These are phyloP conservation scores for Aspergillus quadrilineatus DNA, from an alignment of 2,329 filamentous ascomycete species.

Conservation along the genomic window DNA sequence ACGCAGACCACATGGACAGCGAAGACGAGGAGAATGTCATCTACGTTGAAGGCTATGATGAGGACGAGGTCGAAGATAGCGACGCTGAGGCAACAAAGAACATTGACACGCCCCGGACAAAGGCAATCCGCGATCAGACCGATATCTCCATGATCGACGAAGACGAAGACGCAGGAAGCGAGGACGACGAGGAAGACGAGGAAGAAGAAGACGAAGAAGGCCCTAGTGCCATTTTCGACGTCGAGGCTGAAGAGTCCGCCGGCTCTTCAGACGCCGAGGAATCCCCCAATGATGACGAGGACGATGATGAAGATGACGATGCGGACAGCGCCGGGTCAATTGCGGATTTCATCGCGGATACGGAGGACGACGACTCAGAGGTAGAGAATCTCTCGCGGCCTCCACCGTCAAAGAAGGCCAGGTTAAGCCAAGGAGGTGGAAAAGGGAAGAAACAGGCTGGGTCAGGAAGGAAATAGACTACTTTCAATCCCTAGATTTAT, in stretches of 20 bases:
- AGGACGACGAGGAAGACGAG: constrained; percentile 61
- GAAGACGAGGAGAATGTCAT: constrained; percentile 72
- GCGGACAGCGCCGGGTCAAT: constrained; percentile 57
- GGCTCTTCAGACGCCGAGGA: constrained; percentile 47
- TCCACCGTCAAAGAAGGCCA: constrained; percentile 39
- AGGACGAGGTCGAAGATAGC: constrained; percentile 48
- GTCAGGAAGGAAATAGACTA: constrained; percentile 32
- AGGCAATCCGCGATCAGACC: constrained; percentile 37
- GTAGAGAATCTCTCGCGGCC: constrained; percentile 27
- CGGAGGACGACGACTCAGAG: constrained; percentile 39
- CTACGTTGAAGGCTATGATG: constrained; percentile 80
- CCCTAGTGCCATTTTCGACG: constrained; percentile 43
- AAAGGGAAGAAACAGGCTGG: constrained; percentile 34
- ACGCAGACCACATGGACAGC: constrained; percentile 39
- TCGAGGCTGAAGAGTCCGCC: constrained; percentile 45
- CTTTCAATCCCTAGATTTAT: constrained; percentile 21
- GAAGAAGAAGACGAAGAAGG: constrained; percentile 40
- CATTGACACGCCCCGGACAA: constrained; percentile 32
- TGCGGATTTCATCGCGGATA: constrained; percentile 49
- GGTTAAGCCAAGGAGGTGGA: constrained; percentile 24
- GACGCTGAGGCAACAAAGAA: constrained; percentile 30
- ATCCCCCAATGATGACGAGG: constrained; percentile 59
- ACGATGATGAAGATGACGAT: constrained; percentile 60
- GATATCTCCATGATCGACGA: constrained; percentile 45
- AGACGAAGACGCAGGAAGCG: constrained; percentile 27